A percentile compares a stretch with the other conserved stretches of the same genome.
phyloP scores from a whole-genome alignment of 2,329 filamentous ascomycete genomes.

The Botrytis hyacinthi region DNA sequence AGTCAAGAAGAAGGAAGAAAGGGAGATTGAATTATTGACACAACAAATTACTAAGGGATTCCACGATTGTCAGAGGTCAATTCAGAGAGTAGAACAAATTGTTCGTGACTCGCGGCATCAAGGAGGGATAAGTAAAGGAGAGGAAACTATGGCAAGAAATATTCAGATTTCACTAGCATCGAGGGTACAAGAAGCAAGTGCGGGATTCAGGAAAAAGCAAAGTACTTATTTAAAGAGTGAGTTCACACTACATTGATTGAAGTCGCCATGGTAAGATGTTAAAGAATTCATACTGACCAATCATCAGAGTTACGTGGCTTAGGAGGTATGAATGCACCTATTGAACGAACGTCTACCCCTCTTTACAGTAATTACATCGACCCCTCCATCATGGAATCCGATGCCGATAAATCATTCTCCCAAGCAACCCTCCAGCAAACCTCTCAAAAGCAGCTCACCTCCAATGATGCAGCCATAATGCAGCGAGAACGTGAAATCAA shows the following conservation, averaged over 20 bases:
- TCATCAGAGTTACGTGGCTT: constrained; percentile 69
- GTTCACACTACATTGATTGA: constrained; percentile 25
- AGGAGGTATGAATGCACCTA: constrained; percentile 57
- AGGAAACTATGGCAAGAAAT: constrained; percentile 95
- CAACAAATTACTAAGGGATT: constrained; percentile 87
- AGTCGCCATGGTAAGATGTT: neutral
- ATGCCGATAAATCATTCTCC: constrained; percentile 88
- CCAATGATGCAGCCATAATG: constrained; percentile 79
- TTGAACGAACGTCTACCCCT: constrained; percentile 55
- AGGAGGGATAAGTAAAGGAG: constrained; percentile 72
- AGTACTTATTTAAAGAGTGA: constrained; percentile 92
- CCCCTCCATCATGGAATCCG: constrained; percentile 87
- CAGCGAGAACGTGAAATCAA: constrained; percentile 97
- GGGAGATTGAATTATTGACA: constrained; percentile 85
- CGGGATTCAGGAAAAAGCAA: constrained; percentile 94
- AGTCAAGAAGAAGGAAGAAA: constrained; percentile 80
- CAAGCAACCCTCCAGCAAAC: constrained; percentile 85
- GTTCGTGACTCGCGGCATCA: constrained; percentile 74
- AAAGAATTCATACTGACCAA: constrained; percentile 25
- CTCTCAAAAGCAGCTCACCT: constrained; percentile 59
- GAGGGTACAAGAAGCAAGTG: constrained; percentile 86
- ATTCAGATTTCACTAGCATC: constrained; percentile 89
- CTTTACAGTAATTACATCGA: constrained; percentile 63
- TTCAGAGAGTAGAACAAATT: constrained; percentile 84
- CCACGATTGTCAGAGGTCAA: constrained; percentile 84